phyloP scores from a whole-genome alignment of 2,329 filamentous ascomycete genomes.

The Paraconiothyrium brasiliense region DNA sequence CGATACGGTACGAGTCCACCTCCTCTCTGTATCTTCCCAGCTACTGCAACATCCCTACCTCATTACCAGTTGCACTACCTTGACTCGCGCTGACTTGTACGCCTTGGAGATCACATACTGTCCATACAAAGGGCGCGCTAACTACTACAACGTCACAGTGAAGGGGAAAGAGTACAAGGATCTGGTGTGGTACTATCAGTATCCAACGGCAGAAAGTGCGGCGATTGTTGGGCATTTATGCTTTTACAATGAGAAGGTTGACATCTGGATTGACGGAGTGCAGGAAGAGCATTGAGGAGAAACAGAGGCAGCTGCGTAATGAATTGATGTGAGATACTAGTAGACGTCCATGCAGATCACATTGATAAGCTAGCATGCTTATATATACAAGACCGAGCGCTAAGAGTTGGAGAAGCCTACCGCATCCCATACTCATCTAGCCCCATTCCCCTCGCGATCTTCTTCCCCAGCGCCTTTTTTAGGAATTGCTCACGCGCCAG shows the following conservation, averaged over 20 bases:
- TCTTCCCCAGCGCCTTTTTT: conserved; percentile 81
- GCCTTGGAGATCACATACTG: conserved; percentile 59
- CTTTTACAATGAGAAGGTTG: conserved; percentile 75
- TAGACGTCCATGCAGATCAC: too few relatives aligned
- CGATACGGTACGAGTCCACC: conserved; percentile 41
- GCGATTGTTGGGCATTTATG: conserved; percentile 66
- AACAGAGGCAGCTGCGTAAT: too few relatives aligned
- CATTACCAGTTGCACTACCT: too few relatives aligned
- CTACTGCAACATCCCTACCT: too few relatives aligned
- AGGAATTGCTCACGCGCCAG: conserved; percentile 83
- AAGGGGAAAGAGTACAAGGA: conserved; percentile 58
- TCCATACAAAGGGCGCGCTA: conserved; percentile 73
- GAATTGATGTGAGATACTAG: too few relatives aligned
- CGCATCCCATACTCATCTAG: conserved; percentile 54
- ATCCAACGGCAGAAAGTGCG: conserved; percentile 66
- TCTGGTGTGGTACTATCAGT: conserved; percentile 70
- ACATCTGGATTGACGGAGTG: conserved; percentile 67
- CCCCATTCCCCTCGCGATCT: conserved; percentile 81
- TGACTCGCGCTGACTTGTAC: too few relatives aligned
- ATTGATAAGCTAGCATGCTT: background rate
- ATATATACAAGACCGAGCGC: background rate
- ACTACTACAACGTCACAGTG: conserved; percentile 67
- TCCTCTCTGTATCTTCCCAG: too few relatives aligned
- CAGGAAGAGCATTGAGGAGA: conserved; percentile 39
- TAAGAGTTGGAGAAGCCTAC: background rate